Conservation (phyloP, 306 rosid genomes). For the Vachellia collinsii region DNA sequence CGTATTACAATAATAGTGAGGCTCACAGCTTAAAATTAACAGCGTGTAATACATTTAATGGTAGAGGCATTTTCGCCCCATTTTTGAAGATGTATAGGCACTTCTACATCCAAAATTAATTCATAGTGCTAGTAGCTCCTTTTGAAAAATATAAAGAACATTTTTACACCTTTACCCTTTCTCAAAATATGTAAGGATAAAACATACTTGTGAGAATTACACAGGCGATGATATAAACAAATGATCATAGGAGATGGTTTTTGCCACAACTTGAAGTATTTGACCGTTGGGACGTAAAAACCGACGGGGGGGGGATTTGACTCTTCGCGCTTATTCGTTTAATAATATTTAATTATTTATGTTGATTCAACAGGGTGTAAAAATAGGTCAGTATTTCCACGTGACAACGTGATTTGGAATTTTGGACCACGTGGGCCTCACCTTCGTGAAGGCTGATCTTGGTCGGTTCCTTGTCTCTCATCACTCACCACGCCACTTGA, state of each 20-base stretch:
- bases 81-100: too few relatives aligned
- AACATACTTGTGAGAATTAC: not conserved
- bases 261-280: not conserved
- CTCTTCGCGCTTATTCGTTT: not conserved
- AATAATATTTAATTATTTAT: not conserved
- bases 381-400: not conserved
- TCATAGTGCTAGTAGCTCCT: too few relatives aligned
- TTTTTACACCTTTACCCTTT: too few relatives aligned
- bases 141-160: too few relatives aligned
- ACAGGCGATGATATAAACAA: not conserved
- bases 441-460: not conserved
- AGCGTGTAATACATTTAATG: too few relatives aligned
- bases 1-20: too few relatives aligned
- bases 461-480: not conserved
- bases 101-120: too few relatives aligned
- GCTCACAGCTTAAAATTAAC: too few relatives aligned
- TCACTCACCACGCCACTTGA: too few relatives aligned
- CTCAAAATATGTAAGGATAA: too few relatives aligned
- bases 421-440: not conserved
- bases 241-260: not conserved
- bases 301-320: not conserved
- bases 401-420: not conserved
- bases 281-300: not conserved
- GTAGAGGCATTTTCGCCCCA: too few relatives aligned
- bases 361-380: not conserved